Conservation (phyloP, 345 rosid species). For the Isatis tinctoria region DNA sequence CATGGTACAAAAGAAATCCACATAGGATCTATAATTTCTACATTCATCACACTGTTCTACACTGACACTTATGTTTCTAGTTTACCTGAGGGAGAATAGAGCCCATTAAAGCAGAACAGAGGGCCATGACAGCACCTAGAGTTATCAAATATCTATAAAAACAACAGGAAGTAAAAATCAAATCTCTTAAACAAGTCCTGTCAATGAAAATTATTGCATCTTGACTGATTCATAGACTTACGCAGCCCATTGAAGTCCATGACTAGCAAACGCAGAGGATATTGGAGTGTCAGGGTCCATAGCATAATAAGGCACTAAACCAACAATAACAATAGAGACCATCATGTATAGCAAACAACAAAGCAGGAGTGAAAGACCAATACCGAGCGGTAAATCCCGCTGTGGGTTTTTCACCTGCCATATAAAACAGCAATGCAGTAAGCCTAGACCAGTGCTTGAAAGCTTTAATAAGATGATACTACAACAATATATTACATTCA, state of each 20-base stretch:
- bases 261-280: conserved; percentile 86
- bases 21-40: not conserved
- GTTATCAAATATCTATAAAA: conserved; percentile 65
- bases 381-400: conserved; percentile 91
- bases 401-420: conserved; percentile 92
- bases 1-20: not conserved
- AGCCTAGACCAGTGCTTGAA: not conserved
- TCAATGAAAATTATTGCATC: not conserved
- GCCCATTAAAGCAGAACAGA: conserved; percentile 87
- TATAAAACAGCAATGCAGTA: not conserved
- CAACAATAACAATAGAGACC: conserved; percentile 85
- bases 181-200: not conserved
- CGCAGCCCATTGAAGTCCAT: conserved; percentile 97
- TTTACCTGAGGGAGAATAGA: conserved; percentile 93
- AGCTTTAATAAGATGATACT: not conserved
- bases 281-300: conserved; percentile 99
- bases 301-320: conserved; percentile 88
- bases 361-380: conserved; percentile 69
- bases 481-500: not conserved
- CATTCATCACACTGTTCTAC: not conserved
- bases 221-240: conserved; percentile 39
- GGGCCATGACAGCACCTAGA: conserved; percentile 87
- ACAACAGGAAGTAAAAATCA: not conserved
- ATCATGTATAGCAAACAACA: conserved; percentile 90
- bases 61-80: not conserved